A percentile compares a stretch with the other conserved stretches of the same genome.
These are phyloP conservation scores for Allium sativum DNA, from an alignment of 106 monocot species.

Conservation along the genomic window DNA sequence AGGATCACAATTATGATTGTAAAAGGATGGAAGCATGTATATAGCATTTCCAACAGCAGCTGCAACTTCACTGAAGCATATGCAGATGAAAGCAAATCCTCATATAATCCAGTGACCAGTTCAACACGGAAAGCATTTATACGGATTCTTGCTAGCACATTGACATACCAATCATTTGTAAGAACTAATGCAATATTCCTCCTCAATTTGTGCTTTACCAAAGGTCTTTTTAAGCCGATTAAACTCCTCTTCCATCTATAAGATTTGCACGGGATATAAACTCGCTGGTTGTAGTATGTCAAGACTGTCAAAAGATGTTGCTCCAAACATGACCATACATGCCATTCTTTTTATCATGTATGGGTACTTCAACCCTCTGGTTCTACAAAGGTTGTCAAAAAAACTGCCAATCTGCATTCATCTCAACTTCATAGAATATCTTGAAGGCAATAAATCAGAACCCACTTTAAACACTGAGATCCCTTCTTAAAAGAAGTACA, in stretches of 20 bases:
- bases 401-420: conserved; percentile 26
- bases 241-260: conserved; percentile 79
- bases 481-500: too few species aligned
- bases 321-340: conserved; percentile 81
- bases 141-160: conserved; percentile 67
- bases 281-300: conserved; percentile 80
- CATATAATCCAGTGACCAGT: conserved; percentile 50
- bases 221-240: conserved; percentile 45
- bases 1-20: conserved; percentile 98
- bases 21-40: conserved; percentile 93
- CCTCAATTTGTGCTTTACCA: conserved; percentile 36
- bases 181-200: conserved; percentile 62
- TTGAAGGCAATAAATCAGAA: conserved; percentile 3
- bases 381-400: conserved; percentile 48
- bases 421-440: conserved; percentile 42
- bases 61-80: conserved; percentile 44
- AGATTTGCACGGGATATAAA: conserved; percentile 36
- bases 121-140: conserved; percentile 90
- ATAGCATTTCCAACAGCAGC: conserved; percentile 82
- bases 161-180: conserved; percentile 71
- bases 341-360: conserved; percentile 77
- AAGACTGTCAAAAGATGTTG: conserved; percentile 38
- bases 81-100: conserved; percentile 55
- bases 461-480: too few species aligned
- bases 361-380: conserved; percentile 64